Base-by-base conservation (phyloP, 305 asterid genomes). In the Withania somnifera region DNA sequence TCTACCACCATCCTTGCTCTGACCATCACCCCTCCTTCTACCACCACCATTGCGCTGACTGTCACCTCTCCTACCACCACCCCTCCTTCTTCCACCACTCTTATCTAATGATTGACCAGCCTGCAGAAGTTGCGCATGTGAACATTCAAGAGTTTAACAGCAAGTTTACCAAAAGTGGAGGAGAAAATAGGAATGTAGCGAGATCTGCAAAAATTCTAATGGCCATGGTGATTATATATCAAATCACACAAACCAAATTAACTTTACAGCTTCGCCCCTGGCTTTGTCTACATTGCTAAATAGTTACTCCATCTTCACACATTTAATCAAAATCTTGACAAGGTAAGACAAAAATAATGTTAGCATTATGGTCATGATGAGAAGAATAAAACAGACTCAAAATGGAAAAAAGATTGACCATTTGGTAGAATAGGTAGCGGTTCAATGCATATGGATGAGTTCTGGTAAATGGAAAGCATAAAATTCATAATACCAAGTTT, bases 71-170 rank as follows among this genome's bases (percentile, higher is more conserved):
- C 36, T 63, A 79, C 81, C 68, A 3, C 80, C 83, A 71, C 76
- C 86, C 10, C 40, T 63, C n/a, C 77, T 26, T 54, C 47, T 24
- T 60, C 38, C 61, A 28, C 85, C 85, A 52, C 82, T 77, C 79
- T 67, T 83, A 32, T 63, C 38, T 7, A 75, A 52, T 17, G 79
- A 51, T 13, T 2, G 69, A 50, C 57, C 78, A 38, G 61, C 83
- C 85, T 83, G 79, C 79, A 56, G 82, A 53, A 77, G 28, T 58
- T 61, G 38, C 50, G 45, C 84, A 47, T 42, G 77, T 69, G 36
- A 42, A 38, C 36, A 47, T 51, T 52, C 36, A 83, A 54, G 68
- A 28, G 11, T 66, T n/a, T 40, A 66, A 58, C 5, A 77, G 19
- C 30, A 20, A 83, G n/a, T 28, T 83, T 30, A 36, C n/a, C 17